A percentile compares a stretch with the other conserved stretches of the same genome.
These are phyloP conservation scores for Magnaporthiopsis incrustans DNA, from an alignment of 2,329 filamentous ascomycete genomes.

Conservation along the genomic window DNA sequence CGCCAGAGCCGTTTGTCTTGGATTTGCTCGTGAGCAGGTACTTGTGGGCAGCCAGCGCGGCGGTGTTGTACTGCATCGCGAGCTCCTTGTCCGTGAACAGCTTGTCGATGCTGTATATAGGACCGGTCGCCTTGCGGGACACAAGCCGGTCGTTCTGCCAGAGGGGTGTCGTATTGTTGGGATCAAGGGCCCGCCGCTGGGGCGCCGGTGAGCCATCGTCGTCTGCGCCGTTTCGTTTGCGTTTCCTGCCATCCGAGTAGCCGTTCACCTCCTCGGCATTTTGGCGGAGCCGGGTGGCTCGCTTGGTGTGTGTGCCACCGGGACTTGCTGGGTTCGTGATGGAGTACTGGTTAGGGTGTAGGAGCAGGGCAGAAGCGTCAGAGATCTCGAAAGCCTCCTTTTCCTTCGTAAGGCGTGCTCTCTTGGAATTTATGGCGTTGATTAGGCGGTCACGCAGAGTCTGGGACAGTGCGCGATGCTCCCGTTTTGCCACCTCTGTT, in stretches of 20 bases:
- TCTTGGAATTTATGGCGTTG: slow-evolving; percentile 57
- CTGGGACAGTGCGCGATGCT: slow-evolving; percentile 49
- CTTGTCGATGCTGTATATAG: slow-evolving; percentile 59
- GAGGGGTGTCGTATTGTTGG: slow-evolving; percentile 49
- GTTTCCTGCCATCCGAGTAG: slow-evolving; percentile 51
- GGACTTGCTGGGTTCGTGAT: slow-evolving; percentile 57
- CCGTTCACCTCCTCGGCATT: slow-evolving; percentile 50
- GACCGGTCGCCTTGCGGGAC: slow-evolving; percentile 47
- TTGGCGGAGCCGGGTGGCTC: slow-evolving; percentile 52
- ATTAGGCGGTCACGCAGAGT: slow-evolving; percentile 61
- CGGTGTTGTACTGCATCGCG: slow-evolving; percentile 54
- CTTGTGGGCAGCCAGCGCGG: slow-evolving; percentile 54
- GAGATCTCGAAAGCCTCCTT: slow-evolving; percentile 62
- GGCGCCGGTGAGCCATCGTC: slow-evolving; percentile 58
- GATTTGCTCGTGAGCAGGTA: slow-evolving; percentile 51
- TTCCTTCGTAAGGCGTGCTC: slow-evolving; percentile 54
- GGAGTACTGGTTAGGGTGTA: slow-evolving; percentile 62
- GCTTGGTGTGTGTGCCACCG: slow-evolving; percentile 54
- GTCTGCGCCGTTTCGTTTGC: slow-evolving; percentile 50
- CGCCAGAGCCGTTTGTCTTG: slow-evolving; percentile 29
- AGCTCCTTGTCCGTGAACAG: slow-evolving; percentile 65
- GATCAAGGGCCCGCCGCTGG: slow-evolving; percentile 45
- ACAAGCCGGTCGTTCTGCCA: slow-evolving; percentile 55
- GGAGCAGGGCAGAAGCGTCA: slow-evolving; percentile 55
- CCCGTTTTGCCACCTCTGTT: slow-evolving; percentile 52